Base-by-base conservation (phyloP, 371 early-diverging fungal species). In the Mortierella sp. region DNA sequence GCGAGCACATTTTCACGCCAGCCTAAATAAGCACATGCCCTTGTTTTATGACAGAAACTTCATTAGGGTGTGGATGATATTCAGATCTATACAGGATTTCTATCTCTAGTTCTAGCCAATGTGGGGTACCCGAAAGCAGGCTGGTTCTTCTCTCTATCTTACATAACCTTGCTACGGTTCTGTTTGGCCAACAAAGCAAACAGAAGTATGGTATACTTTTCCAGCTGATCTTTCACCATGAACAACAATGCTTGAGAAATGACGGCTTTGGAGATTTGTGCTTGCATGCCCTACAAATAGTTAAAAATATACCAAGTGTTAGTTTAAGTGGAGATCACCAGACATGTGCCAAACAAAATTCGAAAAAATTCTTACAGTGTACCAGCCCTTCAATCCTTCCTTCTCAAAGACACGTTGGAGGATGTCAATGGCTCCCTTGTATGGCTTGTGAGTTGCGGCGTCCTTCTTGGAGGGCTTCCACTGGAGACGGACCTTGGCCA, bases 201-300 rank as follows among this genome's bases (percentile, higher is more conserved):
- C 19, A 86, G 80, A 22, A 91, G 56, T 15, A 90, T 76, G 13
- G 91, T 91, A 61, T 91, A 91, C 62, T 86, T 85, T 32, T 90
- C 90, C 64, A 97, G 88, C 73, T 96, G 90, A 72, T 98, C 98
- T 85, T 96, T 97, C 85, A 94, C 91, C 87, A 96, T 92, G 80
- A 98, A 96, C 64, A 98, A 84, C 61, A 98, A 87, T 10, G 98
- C 98, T 83, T 98, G 98, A 9, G 95, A 93, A 56, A 98, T 86
- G 15, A 98, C 98, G 7, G 98, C 99, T 88, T 98, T 98, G 69
- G 91, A 87, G 70, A 98, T 97, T 85, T 98, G 98, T 17, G 97
- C 92, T 83, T 94, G 90, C 95, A 98, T 96, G 42, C 98, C 99
- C 93, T 93, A 73, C 32, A 71, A 63, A 51, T 51, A 45, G 57